phyloP scores from a whole-genome alignment of 2,329 filamentous ascomycete genomes.

The Fusarium marasasianum region DNA sequence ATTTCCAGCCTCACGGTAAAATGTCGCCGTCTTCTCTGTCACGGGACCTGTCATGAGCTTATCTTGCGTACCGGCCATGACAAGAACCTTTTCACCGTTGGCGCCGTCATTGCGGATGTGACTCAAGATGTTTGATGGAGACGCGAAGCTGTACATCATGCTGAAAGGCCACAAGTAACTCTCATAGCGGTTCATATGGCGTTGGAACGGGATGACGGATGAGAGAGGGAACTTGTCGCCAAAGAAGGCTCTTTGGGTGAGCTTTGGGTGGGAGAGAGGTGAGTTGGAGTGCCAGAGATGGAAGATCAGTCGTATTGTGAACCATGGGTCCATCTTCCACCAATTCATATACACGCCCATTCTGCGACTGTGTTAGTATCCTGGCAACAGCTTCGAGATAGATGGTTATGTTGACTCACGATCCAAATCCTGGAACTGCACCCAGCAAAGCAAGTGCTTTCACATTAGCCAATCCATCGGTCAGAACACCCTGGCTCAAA shows the following conservation, averaged over 20 bases:
- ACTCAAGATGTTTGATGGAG: slow-evolving; percentile 51
- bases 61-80: slow-evolving; percentile 53
- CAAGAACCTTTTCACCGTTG: slow-evolving; percentile 45
- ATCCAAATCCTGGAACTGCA: slow-evolving; percentile 56
- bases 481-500: slow-evolving; percentile 59
- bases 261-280: slow-evolving; percentile 59
- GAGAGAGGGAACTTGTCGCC: slow-evolving; percentile 52
- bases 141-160: slow-evolving; percentile 57
- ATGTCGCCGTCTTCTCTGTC: slow-evolving; percentile 50
- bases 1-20: slow-evolving; percentile 33
- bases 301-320: slow-evolving; percentile 55
- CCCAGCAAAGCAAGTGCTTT: slow-evolving; percentile 58
- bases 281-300: slow-evolving; percentile 62
- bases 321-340: slow-evolving; percentile 58
- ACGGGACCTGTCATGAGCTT: slow-evolving; percentile 52
- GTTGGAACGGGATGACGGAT: slow-evolving; percentile 54
- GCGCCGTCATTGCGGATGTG: slow-evolving; percentile 44
- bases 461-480: slow-evolving; percentile 51
- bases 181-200: slow-evolving; percentile 58
- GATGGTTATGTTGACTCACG: slow-evolving; percentile 28
- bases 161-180: slow-evolving; percentile 62
- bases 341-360: slow-evolving; percentile 58
- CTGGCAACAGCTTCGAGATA: background rate
- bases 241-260: slow-evolving; percentile 62
- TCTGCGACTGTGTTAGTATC: slow-evolving; percentile 41